Conservation (phyloP, 75 land plant species). For the Chamaecyparis obtusa region DNA sequence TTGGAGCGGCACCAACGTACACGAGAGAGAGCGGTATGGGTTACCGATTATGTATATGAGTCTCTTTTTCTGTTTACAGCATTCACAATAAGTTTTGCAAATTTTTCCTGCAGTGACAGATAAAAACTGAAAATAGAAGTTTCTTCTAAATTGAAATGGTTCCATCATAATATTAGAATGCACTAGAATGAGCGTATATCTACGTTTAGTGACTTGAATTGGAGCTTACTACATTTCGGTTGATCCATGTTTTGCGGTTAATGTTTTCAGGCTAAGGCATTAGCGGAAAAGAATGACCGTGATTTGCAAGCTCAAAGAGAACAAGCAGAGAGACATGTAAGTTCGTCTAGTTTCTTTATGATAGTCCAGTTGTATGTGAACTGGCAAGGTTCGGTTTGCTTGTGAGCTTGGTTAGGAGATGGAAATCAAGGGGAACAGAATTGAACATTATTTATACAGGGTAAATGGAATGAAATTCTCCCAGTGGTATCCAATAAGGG, state of each 20-base stretch:
- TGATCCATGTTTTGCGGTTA: background rate
- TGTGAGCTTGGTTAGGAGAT: background rate
- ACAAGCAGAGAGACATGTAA: conserved; percentile 82
- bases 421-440: background rate
- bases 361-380: background rate
- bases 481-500: background rate
- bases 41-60: background rate
- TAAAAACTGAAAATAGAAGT: background rate
- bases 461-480: background rate
- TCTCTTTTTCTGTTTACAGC: background rate
- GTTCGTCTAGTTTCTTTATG: background rate
- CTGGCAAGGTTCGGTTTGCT: background rate
- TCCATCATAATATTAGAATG: background rate
- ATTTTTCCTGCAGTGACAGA: background rate
- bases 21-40: conserved; percentile 69
- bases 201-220: background rate
- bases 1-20: conserved; percentile 70
- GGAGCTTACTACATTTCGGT: background rate
- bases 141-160: background rate
- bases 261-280: conserved; percentile 60
- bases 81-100: background rate
- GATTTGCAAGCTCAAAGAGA: conserved; percentile 75
- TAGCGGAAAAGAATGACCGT: conserved; percentile 80
- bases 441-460: background rate
- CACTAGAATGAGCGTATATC: background rate